Conservation (phyloP, 176 grass and related monocot genomes). For the Oropetium thomaeum region DNA sequence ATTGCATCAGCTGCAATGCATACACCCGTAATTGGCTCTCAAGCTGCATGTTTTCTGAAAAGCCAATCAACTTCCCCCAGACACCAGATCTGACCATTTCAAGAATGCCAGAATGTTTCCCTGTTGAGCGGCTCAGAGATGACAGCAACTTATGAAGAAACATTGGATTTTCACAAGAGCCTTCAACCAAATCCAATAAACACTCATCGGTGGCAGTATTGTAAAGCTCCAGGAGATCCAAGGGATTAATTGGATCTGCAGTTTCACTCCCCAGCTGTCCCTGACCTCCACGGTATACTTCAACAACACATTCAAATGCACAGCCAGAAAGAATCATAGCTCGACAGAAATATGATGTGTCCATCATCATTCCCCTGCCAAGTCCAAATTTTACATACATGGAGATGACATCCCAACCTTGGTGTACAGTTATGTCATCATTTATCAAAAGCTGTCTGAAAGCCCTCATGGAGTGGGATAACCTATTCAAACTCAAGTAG, state of each 20-base stretch:
- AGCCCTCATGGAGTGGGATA: conserved; percentile 56
- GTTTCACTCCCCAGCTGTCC: conserved; percentile 30
- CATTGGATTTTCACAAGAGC: conserved; percentile 34
- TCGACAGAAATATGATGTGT: conserved; percentile 65
- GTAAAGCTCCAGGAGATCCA: conserved; percentile 72
- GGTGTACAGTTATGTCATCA: conserved; percentile 67
- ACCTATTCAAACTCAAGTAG: conserved; percentile 34
- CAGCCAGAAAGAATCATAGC: conserved; percentile 81
- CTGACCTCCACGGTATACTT: conserved; percentile 58
- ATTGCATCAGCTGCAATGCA: conserved; percentile 86
- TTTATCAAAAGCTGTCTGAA: conserved; percentile 64
- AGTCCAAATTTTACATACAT: conserved; percentile 57
- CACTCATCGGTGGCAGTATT: conserved; percentile 38
- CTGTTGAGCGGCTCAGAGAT: conserved; percentile 60
- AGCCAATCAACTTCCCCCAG: conserved; percentile 68
- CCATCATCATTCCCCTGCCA: conserved; percentile 42
- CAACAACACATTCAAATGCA: conserved; percentile 58
- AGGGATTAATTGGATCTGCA: conserved; percentile 36
- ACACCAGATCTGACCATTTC: conserved; percentile 68
- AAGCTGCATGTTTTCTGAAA: conserved; percentile 81
- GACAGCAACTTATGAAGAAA: conserved; percentile 69
- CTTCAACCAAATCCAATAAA: conserved; percentile 48
- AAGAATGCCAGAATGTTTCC: conserved; percentile 51
- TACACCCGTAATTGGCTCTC: conserved; percentile 66
- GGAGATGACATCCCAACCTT: conserved; percentile 75